A percentile compares a stretch with the other conserved stretches of the same genome.
phyloP scores from a whole-genome alignment of 2,329 filamentous ascomycete genomes.

The Fusarium tupiense region DNA sequence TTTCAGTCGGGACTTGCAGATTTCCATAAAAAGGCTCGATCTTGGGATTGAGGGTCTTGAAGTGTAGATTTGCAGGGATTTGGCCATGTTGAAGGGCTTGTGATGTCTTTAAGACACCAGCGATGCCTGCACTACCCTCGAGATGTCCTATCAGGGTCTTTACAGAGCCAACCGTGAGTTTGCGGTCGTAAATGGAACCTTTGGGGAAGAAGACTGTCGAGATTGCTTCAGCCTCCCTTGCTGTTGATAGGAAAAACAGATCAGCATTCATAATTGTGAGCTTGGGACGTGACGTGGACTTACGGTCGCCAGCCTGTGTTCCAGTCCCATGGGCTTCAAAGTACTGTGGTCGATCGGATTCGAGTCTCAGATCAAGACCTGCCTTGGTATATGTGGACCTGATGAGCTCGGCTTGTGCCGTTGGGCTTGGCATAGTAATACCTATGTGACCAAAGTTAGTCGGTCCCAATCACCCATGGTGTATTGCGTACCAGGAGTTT shows the following conservation, averaged over 20 bases:
- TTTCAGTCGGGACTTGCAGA: conserved; percentile 38
- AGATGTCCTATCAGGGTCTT: conserved; percentile 14
- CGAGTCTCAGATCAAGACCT: neutral
- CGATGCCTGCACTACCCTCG: neutral
- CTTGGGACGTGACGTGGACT: neutral
- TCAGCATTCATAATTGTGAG: neutral
- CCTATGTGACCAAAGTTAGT: neutral
- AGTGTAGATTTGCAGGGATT: neutral
- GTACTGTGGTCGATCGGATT: neutral
- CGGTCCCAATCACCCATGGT: neutral
- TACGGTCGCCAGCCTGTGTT: conserved; percentile 8
- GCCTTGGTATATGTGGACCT: neutral
- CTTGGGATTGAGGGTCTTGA: conserved; percentile 40
- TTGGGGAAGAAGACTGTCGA: neutral
- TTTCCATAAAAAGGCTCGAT: neutral
- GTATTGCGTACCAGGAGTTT: neutral
- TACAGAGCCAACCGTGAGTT: neutral
- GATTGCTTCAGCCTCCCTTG: conserved; percentile 10
- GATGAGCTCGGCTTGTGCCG: neutral
- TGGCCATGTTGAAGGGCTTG: neutral
- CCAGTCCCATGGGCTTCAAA: conserved; percentile 22
- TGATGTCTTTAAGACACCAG: neutral
- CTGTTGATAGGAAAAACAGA: neutral
- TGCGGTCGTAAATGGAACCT: neutral
- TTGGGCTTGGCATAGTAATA: neutral